These are phyloP conservation scores for Eurotiales sp. DNA, from an alignment of 2,329 filamentous ascomycete genomes.

Conservation along the genomic window DNA sequence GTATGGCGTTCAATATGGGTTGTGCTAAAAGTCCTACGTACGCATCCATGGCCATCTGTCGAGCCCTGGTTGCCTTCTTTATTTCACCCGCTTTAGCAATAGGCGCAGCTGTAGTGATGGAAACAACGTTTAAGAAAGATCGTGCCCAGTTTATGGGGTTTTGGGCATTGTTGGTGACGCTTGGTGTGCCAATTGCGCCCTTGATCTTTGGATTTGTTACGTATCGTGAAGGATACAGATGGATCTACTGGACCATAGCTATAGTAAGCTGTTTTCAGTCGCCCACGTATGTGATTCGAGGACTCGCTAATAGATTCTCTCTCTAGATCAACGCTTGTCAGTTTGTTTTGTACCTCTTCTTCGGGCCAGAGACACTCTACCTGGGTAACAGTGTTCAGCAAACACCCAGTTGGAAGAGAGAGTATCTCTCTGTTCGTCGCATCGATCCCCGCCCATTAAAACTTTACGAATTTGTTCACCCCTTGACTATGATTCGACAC, in stretches of 20 bases:
- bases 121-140: slow-evolving; percentile 51
- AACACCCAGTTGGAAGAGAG: slow-evolving; percentile 26
- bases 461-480: slow-evolving; percentile 47
- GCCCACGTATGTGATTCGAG: too few relatives aligned
- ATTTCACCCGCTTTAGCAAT: slow-evolving; percentile 51
- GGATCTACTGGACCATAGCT: slow-evolving; percentile 58
- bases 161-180: slow-evolving; percentile 50
- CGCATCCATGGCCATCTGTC: slow-evolving; percentile 46
- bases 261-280: too few relatives aligned
- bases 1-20: slow-evolving; percentile 50
- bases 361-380: slow-evolving; percentile 53
- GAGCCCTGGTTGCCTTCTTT: slow-evolving; percentile 50
- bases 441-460: slow-evolving; percentile 48
- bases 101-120: slow-evolving; percentile 49
- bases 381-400: slow-evolving; percentile 28
- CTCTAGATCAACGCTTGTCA: slow-evolving; percentile 51
- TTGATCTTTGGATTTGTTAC: slow-evolving; percentile 41
- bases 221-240: slow-evolving; percentile 49
- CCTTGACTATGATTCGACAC: slow-evolving; percentile 41
- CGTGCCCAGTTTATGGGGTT: slow-evolving; percentile 51
- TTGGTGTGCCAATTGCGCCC: slow-evolving; percentile 41
- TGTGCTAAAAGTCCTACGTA: slow-evolving; percentile 49
- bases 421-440: slow-evolving; percentile 33
- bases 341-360: slow-evolving; percentile 50
- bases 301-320: too few relatives aligned